A percentile compares a stretch with the other conserved stretches of the same genome.
Evolutionary conservation across 176 grass and related monocot species (phyloP).

Genomic region (Hordeum marinum): DNA sequence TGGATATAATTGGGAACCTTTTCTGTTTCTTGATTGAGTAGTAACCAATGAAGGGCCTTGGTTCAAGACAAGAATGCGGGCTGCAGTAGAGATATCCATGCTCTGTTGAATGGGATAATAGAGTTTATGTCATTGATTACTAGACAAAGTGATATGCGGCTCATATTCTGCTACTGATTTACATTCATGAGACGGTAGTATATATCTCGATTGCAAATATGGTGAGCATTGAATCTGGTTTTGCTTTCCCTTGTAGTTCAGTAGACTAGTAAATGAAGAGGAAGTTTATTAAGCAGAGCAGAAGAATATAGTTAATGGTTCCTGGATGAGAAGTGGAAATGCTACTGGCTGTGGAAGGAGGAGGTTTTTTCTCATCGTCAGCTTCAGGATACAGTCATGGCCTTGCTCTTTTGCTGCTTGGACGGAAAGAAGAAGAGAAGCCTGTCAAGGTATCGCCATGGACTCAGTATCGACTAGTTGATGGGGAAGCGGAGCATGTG

Average conservation of each 20-base stretch:
- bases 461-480: slow-evolving; percentile 74
- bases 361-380: slow-evolving; percentile 95
- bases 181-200: neutral
- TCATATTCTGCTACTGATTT: neutral
- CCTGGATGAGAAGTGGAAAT: slow-evolving; percentile 81
- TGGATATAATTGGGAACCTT: slow-evolving; percentile 7
- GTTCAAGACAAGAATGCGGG: neutral
- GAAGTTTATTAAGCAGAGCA: neutral
- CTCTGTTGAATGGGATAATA: too few relatives aligned
- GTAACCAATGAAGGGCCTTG: neutral
- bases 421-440: slow-evolving; percentile 73
- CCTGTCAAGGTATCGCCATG: slow-evolving; percentile 66
- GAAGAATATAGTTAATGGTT: slow-evolving; percentile 43
- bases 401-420: slow-evolving; percentile 84
- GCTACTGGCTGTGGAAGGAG: slow-evolving; percentile 98
- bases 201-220: neutral
- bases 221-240: neutral
- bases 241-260: slow-evolving; percentile 9
- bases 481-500: slow-evolving; percentile 40
- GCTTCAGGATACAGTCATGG: slow-evolving; percentile 95
- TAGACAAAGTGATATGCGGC: too few relatives aligned
- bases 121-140: too few relatives aligned
- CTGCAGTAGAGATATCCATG: neutral
- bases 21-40: slow-evolving; percentile 2
- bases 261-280: slow-evolving; percentile 8